Evolutionary conservation across 805 yeast genomes (phyloP).

Genomic region (Candida chilensis): DNA sequence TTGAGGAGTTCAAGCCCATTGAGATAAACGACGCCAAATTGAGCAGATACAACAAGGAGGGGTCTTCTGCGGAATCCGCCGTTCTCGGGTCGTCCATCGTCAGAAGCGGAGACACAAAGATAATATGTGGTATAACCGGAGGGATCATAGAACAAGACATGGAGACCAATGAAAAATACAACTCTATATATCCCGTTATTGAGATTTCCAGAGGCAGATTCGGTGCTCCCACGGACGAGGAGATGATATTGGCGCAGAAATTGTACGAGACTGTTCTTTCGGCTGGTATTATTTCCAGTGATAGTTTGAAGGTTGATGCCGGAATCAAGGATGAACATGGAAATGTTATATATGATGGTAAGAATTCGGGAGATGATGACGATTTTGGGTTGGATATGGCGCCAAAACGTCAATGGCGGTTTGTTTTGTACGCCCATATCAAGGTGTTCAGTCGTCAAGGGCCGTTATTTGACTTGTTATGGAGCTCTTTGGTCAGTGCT

Average conservation of each 20-base stretch:
- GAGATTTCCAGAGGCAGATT: constrained; percentile 66
- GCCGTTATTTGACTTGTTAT: constrained; percentile 70
- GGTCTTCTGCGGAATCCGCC: constrained; percentile 2
- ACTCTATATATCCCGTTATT: constrained; percentile 59
- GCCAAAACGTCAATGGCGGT: constrained; percentile 39
- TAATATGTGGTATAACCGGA: constrained; percentile 63
- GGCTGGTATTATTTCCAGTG: constrained; percentile 40
- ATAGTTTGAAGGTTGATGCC: constrained; percentile 48
- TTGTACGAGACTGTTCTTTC: constrained; percentile 52
- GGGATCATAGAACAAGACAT: constrained; percentile 50
- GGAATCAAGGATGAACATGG: constrained; percentile 46
- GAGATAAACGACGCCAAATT: constrained; percentile 24
- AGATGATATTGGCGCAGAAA: constrained; percentile 63
- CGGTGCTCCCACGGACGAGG: constrained; percentile 84
- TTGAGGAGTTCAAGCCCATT: constrained; percentile 63
- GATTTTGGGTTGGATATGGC: constrained; percentile 15
- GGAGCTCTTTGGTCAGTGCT: constrained; percentile 61
- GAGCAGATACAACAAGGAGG: not conserved
- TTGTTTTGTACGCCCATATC: constrained; percentile 62
- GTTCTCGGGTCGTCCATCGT: constrained; percentile 62
- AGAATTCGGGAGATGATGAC: constrained; percentile 18
- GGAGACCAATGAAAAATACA: constrained; percentile 13
- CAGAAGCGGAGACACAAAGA: constrained; percentile 63
- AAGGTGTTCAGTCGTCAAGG: constrained; percentile 77
- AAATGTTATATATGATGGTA: constrained; percentile 36